Conservation (phyloP, 441 rosid species). For the Gossypium schwendimanii region DNA sequence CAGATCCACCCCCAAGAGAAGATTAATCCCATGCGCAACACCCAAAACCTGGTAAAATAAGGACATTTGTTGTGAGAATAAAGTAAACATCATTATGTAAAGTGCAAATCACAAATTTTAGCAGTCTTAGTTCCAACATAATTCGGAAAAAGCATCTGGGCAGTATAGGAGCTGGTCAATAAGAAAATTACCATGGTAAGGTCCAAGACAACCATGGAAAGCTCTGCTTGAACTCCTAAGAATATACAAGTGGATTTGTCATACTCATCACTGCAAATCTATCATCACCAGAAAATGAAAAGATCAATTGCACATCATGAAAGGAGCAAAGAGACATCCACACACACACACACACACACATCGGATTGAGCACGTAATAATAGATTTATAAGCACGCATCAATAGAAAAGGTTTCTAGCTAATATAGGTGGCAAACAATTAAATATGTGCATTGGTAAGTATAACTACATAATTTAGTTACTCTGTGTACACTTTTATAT, state of each 20-base stretch:
- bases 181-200: conserved; percentile 66
- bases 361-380: background rate
- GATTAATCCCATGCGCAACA: conserved; percentile 83
- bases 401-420: background rate
- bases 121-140: background rate
- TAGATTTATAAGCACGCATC: background rate
- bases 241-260: conserved; percentile 63
- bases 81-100: background rate
- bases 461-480: background rate
- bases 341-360: background rate
- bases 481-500: background rate
- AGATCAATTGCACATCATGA: background rate
- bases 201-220: conserved; percentile 73
- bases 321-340: background rate
- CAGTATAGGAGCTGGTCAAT: conserved; percentile 1
- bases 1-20: conserved; percentile 76
- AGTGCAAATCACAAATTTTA: background rate
- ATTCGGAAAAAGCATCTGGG: conserved; percentile 4
- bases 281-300: conserved; percentile 4
- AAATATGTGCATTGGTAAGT: background rate
- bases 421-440: background rate
- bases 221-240: conserved; percentile 76
- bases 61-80: conserved; percentile 21
- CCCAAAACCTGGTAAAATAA: conserved; percentile 68
- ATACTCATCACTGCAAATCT: conserved; percentile 32